phyloP scores from a whole-genome alignment of 176 grass and related monocot species.

The Echinochloa phyllopogon region DNA sequence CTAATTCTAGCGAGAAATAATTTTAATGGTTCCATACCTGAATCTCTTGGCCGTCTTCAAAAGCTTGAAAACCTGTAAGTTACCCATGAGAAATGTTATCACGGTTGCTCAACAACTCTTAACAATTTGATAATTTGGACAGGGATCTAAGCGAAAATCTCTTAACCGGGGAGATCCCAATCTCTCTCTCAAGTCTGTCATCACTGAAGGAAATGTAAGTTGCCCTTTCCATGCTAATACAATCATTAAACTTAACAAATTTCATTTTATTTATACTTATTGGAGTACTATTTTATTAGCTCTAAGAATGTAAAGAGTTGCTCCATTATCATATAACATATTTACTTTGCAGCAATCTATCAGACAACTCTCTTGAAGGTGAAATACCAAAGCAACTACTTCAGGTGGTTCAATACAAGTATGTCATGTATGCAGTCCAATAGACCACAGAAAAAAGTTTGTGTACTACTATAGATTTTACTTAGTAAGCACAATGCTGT shows the following conservation, averaged over 20 bases:
- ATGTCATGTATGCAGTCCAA: constrained; percentile 33
- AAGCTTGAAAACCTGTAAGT: constrained; percentile 83
- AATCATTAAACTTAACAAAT: background rate
- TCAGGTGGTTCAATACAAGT: constrained; percentile 71
- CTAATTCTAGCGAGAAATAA: constrained; percentile 65
- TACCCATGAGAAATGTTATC: background rate
- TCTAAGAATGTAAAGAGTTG: constrained; percentile 2
- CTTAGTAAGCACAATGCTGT: constrained; percentile 17
- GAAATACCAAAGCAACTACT: constrained; percentile 58
- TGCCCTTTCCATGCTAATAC: constrained; percentile 15
- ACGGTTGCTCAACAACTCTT: constrained; percentile 8
- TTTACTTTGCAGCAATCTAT: constrained; percentile 65
- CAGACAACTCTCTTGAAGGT: constrained; percentile 57
- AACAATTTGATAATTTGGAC: constrained; percentile 37
- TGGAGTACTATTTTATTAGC: constrained; percentile 28
- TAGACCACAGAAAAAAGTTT: background rate
- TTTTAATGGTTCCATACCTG: constrained; percentile 77
- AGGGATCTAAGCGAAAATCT: constrained; percentile 82
- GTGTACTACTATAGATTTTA: background rate
- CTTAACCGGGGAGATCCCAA: constrained; percentile 66
- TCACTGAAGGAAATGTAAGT: constrained; percentile 82
- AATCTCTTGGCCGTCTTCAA: constrained; percentile 63
- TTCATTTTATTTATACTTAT: background rate
- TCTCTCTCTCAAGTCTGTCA: constrained; percentile 62
- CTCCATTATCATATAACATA: constrained; percentile 38